Evolutionary conservation across 345 rosid genomes (phyloP).

Genomic region (Lenwebbia sp.): DNA sequence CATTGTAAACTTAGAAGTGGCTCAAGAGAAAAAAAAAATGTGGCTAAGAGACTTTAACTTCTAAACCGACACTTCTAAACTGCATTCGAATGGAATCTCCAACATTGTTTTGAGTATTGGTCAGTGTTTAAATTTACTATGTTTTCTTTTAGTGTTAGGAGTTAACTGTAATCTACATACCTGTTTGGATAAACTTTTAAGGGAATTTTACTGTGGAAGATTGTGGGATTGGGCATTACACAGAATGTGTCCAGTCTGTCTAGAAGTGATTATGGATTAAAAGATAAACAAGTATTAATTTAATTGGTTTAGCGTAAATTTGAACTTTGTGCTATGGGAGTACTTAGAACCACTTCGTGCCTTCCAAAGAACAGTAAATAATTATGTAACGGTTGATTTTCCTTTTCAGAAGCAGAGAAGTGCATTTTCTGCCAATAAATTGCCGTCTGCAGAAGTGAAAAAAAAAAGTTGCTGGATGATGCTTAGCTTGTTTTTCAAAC

Average conservation of each 20-base stretch:
- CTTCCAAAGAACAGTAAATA: background rate
- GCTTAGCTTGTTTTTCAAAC: background rate
- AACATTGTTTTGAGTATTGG: background rate
- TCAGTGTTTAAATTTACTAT: background rate
- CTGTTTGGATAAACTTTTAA: background rate
- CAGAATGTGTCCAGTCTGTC: background rate
- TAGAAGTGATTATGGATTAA: background rate
- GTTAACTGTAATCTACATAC: background rate
- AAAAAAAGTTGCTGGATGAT: background rate
- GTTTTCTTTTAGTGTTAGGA: background rate
- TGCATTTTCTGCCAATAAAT: background rate
- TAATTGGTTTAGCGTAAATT: background rate
- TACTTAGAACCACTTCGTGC: background rate
- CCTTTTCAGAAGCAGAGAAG: background rate
- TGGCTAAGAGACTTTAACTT: background rate
- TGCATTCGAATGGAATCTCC: background rate
- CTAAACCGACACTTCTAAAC: background rate
- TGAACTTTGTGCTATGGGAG: background rate
- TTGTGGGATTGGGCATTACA: background rate
- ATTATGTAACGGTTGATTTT: background rate
- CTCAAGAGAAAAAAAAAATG: background rate
- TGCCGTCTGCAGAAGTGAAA: background rate
- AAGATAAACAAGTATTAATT: background rate
- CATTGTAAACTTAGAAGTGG: background rate
- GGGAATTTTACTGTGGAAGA: background rate